phyloP scores from a whole-genome alignment of 1,139 yeast species.

The Yamadazyma taylorii region DNA sequence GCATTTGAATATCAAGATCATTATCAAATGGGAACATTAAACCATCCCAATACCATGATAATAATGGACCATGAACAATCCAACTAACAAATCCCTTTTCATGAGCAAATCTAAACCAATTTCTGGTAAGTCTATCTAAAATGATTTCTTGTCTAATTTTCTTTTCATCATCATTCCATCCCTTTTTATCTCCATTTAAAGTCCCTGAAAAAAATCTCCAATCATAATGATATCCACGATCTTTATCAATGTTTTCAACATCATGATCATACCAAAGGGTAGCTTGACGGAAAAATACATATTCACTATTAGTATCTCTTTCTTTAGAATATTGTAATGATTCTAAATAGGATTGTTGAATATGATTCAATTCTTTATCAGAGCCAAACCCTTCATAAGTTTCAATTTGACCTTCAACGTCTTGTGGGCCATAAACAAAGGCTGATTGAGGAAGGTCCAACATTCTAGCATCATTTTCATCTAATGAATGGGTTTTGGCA shows the following conservation, averaged over 20 bases:
- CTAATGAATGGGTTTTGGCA: constrained; percentile 15
- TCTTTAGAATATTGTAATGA: constrained; percentile 22
- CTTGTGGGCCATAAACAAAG: constrained; percentile 20
- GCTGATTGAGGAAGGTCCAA: constrained; percentile 17
- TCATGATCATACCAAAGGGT: constrained; percentile 17
- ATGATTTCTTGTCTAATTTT: constrained; percentile 24
- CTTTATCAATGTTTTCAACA: constrained; percentile 16
- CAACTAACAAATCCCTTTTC: constrained; percentile 35
- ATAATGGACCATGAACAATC: constrained; percentile 38
- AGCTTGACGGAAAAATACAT: constrained; percentile 24
- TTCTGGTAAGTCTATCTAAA: constrained; percentile 27
- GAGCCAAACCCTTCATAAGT: constrained; percentile 16
- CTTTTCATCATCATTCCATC: constrained; percentile 22
- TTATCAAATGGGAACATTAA: constrained; percentile 33
- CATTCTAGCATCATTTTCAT: constrained; percentile 9
- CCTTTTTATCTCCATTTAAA: constrained; percentile 16
- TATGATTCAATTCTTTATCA: constrained; percentile 9
- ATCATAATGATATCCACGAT: constrained; percentile 61
- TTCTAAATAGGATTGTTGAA: constrained; percentile 20
- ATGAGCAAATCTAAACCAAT: constrained; percentile 31
- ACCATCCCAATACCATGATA: constrained; percentile 42
- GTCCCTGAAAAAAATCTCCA: constrained; percentile 65
- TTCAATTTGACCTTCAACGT: constrained; percentile 18
- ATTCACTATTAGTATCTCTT: constrained; percentile 19
- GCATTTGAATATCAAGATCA: constrained; percentile 35